Evolutionary conservation across 495 filamentous ascomycete species (phyloP).

Genomic region (Trichocladium antarcticum): DNA sequence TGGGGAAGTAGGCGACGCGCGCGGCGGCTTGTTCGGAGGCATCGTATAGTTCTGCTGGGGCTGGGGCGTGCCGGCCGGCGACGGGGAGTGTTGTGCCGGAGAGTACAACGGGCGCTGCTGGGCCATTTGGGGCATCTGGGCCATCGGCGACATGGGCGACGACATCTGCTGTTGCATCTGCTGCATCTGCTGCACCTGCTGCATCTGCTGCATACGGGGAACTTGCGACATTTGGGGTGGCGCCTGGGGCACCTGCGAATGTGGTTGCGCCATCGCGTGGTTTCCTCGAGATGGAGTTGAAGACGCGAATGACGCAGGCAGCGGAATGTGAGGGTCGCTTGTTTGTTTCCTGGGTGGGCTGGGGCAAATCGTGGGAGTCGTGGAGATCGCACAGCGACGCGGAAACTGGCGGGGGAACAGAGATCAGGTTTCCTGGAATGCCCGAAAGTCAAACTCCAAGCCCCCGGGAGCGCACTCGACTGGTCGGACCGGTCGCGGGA

Average conservation of each 20-base stretch:
- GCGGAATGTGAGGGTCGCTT: too few relatives aligned
- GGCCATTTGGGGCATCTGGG: slow-evolving; percentile 8
- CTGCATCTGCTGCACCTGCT: slow-evolving; percentile 25
- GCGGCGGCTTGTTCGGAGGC: slow-evolving; percentile 55
- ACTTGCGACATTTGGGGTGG: slow-evolving; percentile 33
- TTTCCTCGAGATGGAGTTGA: slow-evolving; percentile 4
- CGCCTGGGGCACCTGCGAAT: slow-evolving; percentile 43
- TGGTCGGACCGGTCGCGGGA: slow-evolving; percentile 13
- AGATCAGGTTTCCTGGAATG: neutral
- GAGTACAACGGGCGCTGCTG: slow-evolving; percentile 22
- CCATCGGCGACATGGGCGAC: slow-evolving; percentile 10
- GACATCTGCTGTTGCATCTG: too few relatives aligned
- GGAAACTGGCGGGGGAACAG: neutral
- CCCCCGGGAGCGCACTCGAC: slow-evolving; percentile 13
- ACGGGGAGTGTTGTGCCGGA: slow-evolving; percentile 30
- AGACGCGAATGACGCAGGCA: neutral
- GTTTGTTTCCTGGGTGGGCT: too few relatives aligned
- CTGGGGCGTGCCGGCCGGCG: slow-evolving; percentile 20
- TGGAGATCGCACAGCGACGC: neutral
- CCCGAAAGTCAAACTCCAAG: neutral
- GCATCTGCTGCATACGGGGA: slow-evolving; percentile 28
- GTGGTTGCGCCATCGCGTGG: slow-evolving; percentile 52
- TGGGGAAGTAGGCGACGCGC: slow-evolving; percentile 50
- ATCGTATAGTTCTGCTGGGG: slow-evolving; percentile 23
- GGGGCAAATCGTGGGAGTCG: neutral